Percentiles rank a stretch among this genome's conserved stretches.
Evolutionary conservation across 768 basidiomycete genomes (phyloP).

Genomic region (Grammothele lineata): DNA sequence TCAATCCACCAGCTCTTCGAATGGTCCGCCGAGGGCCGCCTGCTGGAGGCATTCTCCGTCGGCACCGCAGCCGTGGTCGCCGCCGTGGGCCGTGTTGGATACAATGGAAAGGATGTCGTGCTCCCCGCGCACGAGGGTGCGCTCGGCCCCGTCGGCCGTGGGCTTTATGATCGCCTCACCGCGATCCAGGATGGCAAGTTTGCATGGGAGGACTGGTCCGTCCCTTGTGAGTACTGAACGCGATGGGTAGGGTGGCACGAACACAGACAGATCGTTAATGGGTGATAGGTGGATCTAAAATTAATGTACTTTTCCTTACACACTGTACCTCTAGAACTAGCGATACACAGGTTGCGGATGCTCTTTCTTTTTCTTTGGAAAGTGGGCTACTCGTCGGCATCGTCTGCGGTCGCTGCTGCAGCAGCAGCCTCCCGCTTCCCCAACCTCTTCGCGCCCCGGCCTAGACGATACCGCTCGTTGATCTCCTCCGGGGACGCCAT

Average conservation of each 20-base stretch:
- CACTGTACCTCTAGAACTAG: constrained; percentile 11
- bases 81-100: constrained; percentile 52
- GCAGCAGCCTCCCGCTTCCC: constrained; percentile 6
- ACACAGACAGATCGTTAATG: too few species aligned
- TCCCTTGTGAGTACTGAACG: too few species aligned
- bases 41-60: constrained; percentile 48
- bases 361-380: constrained; percentile 1
- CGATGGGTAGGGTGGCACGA: too few species aligned
- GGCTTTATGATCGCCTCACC: constrained; percentile 44
- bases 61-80: constrained; percentile 53
- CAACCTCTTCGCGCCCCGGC: constrained; percentile 51
- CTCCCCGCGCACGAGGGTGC: constrained; percentile 64
- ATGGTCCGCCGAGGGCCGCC: constrained; percentile 36
- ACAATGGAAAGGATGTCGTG: constrained; percentile 47
- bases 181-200: constrained; percentile 75
- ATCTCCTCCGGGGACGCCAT: constrained; percentile 66
- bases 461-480: constrained; percentile 76
- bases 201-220: too few species aligned
- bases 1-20: constrained; percentile 72
- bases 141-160: constrained; percentile 62
- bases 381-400: constrained; percentile 12
- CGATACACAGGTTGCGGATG: too few species aligned
- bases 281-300: too few species aligned
- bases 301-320: too few species aligned
- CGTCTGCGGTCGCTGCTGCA: constrained; percentile 2